phyloP scores from a whole-genome alignment of 2,329 filamentous ascomycete species.

The Helminthosporium solani region DNA sequence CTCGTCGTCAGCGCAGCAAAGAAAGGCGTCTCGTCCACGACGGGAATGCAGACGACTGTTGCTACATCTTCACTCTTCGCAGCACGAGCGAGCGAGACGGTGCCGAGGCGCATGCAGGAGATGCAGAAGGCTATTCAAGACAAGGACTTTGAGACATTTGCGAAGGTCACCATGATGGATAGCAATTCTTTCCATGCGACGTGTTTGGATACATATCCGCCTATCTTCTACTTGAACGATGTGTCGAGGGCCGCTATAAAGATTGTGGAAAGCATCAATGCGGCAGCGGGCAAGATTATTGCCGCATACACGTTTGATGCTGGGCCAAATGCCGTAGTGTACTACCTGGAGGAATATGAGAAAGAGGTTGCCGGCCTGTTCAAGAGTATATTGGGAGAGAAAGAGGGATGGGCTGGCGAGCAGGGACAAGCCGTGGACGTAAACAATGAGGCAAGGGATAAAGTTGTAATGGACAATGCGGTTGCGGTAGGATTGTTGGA shows the following conservation, averaged over 20 bases:
- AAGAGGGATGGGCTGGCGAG: slow-evolving; percentile 69
- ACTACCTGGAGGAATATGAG: slow-evolving; percentile 82
- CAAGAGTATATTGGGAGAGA: slow-evolving; percentile 62
- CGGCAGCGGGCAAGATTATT: slow-evolving; percentile 71
- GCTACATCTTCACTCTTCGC: slow-evolving; percentile 86
- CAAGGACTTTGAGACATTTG: slow-evolving; percentile 83
- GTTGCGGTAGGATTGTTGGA: slow-evolving; percentile 55
- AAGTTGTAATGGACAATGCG: slow-evolving; percentile 53
- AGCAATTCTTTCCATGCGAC: slow-evolving; percentile 96
- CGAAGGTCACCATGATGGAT: slow-evolving; percentile 90
- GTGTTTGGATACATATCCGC: slow-evolving; percentile 91
- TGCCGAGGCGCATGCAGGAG: slow-evolving; percentile 76
- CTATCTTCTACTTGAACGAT: slow-evolving; percentile 99
- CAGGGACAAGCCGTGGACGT: slow-evolving; percentile 56
- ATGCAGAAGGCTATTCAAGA: slow-evolving; percentile 81
- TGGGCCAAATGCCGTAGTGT: slow-evolving; percentile 93
- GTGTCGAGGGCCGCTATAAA: slow-evolving; percentile 82
- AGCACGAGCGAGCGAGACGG: slow-evolving; percentile 71
- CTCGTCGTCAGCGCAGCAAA: slow-evolving; percentile 91
- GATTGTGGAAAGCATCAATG: slow-evolving; percentile 86
- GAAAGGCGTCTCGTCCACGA: slow-evolving; percentile 90
- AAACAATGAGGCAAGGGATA: slow-evolving; percentile 58
- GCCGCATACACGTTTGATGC: slow-evolving; percentile 98
- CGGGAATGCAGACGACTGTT: slow-evolving; percentile 97
- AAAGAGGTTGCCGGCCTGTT: slow-evolving; percentile 74